These are phyloP conservation scores for Marasmius fiardii DNA, from an alignment of 1,284 basidiomycete genomes.

Conservation along the genomic window DNA sequence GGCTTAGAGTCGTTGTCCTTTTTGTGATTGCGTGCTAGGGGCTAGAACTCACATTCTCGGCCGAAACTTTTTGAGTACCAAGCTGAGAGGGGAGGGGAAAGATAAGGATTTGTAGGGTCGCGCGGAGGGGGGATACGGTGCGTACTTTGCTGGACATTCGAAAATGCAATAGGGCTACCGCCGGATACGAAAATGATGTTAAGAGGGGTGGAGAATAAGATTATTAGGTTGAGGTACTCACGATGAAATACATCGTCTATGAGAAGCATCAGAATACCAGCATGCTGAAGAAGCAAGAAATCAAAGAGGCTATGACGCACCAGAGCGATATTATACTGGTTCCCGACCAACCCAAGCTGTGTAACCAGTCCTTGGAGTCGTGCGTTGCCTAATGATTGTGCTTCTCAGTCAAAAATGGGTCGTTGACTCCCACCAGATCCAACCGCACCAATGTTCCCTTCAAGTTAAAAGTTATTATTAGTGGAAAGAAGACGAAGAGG, in stretches of 20 bases:
- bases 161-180: constrained; percentile 57
- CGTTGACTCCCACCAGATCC: background rate
- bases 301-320: constrained; percentile 29
- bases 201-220: background rate
- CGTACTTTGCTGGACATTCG: constrained; percentile 60
- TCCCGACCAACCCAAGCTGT: constrained; percentile 52
- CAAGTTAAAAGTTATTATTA: background rate
- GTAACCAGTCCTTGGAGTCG: constrained; percentile 55
- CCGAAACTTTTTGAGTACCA: constrained; percentile 46
- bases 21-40: background rate
- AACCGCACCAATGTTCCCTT: constrained; percentile 53
- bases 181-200: background rate
- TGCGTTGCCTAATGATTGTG: constrained; percentile 51
- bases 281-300: background rate
- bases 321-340: constrained; percentile 64
- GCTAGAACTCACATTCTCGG: constrained; percentile 42
- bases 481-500: background rate
- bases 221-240: constrained; percentile 27
- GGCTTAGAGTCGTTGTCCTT: background rate
- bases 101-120: background rate
- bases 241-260: constrained; percentile 71
- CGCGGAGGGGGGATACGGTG: background rate
- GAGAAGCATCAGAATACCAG: background rate
- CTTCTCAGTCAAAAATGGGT: background rate
- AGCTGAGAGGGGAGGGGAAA: constrained; percentile 26